Base-by-base conservation (phyloP, 1,284 basidiomycete species). In the Boletus sp. region DNA sequence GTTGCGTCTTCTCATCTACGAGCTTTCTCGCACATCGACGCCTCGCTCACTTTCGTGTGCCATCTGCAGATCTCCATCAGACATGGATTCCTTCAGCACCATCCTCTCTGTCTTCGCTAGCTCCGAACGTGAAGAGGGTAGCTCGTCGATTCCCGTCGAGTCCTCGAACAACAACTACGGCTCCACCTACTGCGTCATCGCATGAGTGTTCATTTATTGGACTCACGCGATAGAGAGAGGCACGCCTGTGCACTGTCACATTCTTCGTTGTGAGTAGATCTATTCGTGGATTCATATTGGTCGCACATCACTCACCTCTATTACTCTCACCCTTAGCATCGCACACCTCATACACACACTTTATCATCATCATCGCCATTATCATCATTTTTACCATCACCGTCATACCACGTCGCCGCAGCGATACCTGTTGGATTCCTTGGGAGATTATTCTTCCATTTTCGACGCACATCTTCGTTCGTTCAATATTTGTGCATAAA, bases 71-170 rank as follows among this genome's bases (percentile, higher is more conserved):
- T 48, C 37, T n/a, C 6, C 43, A 27, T 44, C 47, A 51, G 57
- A 57, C 11, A 70, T 68, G 67, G 69, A 68, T 37, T 56, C 58
- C 27, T 65, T 71, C 56, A 58, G 8, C 53, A 51, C 50, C 20
- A 35, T 63, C 31, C 29, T 67, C 31, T 61, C 64, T 8, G 7
- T 63, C 50, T 61, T 71, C 12, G 39, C 53, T 36, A 46, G 24
- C 46, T 44, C 58, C 9, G 54, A 64, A 24, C 4, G 29, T 0
- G 57, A 61, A 7, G 54, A 58, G 5, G 39, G 2, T 8, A 53
- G 37, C 11, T 54, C 50, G 5, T 59, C 63, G 18, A 37, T 51
- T 33, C 69, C 67, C 6, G 56, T 62, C 15, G 61, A 70, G 6
- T 43, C 44, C 2, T 37, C 55, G 7, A 47, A 27, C 24, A 46